Conservation (phyloP, 108 stramenopile species). For the Cyclotella cryptica region DNA sequence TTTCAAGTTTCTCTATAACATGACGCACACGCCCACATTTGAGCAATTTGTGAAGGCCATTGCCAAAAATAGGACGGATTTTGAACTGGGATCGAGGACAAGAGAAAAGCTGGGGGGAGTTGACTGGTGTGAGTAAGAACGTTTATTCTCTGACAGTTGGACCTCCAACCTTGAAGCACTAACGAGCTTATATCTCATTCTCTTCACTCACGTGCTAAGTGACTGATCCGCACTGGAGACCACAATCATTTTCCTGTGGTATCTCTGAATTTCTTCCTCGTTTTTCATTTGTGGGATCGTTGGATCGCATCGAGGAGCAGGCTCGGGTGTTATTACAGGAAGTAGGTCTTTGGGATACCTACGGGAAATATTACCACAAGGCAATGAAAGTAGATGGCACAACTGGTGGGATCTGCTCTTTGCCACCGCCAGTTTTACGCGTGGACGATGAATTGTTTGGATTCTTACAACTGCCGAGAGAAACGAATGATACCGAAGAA, state of each 20-base stretch:
- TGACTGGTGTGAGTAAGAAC: slow-evolving; percentile 30
- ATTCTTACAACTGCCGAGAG: slow-evolving; percentile 24
- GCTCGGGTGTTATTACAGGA: slow-evolving; percentile 46
- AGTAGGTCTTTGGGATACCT: slow-evolving; percentile 57
- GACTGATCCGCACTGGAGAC: slow-evolving; percentile 57
- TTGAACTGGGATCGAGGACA: not conserved
- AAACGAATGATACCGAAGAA: not conserved
- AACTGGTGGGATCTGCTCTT: not conserved
- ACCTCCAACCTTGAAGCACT: not conserved
- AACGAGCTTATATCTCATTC: not conserved
- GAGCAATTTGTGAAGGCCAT: slow-evolving; percentile 50
- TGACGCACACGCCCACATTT: slow-evolving; percentile 29
- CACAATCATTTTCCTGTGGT: slow-evolving; percentile 52
- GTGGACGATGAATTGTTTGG: slow-evolving; percentile 27
- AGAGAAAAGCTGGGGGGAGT: slow-evolving; percentile 8
- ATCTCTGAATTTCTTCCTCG: slow-evolving; percentile 43
- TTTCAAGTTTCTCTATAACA: slow-evolving; percentile 10
- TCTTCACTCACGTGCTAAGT: not conserved
- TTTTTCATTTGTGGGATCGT: slow-evolving; percentile 54
- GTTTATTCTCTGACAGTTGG: not conserved
- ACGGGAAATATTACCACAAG: slow-evolving; percentile 39
- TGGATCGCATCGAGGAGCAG: slow-evolving; percentile 51
- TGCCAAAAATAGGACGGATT: slow-evolving; percentile 10
- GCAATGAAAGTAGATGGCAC: not conserved
- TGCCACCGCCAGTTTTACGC: slow-evolving; percentile 12